Evolutionary conservation across 1,284 basidiomycete genomes (phyloP).

Genomic region (Gomphus bonarii): DNA sequence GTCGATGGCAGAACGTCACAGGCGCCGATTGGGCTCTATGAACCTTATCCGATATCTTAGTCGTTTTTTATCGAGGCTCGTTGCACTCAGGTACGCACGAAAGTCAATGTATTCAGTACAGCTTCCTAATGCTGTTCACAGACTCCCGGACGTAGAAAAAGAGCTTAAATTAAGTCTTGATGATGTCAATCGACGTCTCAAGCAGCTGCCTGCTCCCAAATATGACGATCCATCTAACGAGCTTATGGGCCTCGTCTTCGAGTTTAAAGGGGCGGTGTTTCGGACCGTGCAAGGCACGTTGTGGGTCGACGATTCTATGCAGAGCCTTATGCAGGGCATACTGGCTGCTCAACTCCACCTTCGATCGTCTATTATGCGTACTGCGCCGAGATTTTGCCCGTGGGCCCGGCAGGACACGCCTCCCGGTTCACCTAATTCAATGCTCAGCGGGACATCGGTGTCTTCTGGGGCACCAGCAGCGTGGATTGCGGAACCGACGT

Average conservation of each 20-base stretch:
- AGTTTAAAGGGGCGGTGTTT: slow-evolving; percentile 25
- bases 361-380: slow-evolving; percentile 33
- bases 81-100: slow-evolving; percentile 38
- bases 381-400: slow-evolving; percentile 22
- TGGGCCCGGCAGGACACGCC: too few species aligned
- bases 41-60: slow-evolving; percentile 48
- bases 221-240: slow-evolving; percentile 47
- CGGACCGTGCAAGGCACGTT: slow-evolving; percentile 38
- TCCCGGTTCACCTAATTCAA: not conserved
- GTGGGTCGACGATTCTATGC: slow-evolving; percentile 19
- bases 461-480: not conserved
- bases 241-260: slow-evolving; percentile 35
- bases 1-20: slow-evolving; percentile 25
- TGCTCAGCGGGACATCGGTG: not conserved
- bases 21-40: slow-evolving; percentile 34
- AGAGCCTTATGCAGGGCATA: slow-evolving; percentile 41
- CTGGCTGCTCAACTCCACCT: slow-evolving; percentile 40
- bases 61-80: slow-evolving; percentile 43
- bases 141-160: slow-evolving; percentile 51
- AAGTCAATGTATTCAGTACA: not conserved
- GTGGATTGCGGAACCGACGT: slow-evolving; percentile 6
- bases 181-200: slow-evolving; percentile 25
- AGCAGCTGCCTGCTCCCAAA: slow-evolving; percentile 38
- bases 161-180: slow-evolving; percentile 36
- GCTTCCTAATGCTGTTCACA: slow-evolving; percentile 19